Base-by-base conservation (phyloP, 495 filamentous ascomycete species). In the Corynascus novoguineensis region DNA sequence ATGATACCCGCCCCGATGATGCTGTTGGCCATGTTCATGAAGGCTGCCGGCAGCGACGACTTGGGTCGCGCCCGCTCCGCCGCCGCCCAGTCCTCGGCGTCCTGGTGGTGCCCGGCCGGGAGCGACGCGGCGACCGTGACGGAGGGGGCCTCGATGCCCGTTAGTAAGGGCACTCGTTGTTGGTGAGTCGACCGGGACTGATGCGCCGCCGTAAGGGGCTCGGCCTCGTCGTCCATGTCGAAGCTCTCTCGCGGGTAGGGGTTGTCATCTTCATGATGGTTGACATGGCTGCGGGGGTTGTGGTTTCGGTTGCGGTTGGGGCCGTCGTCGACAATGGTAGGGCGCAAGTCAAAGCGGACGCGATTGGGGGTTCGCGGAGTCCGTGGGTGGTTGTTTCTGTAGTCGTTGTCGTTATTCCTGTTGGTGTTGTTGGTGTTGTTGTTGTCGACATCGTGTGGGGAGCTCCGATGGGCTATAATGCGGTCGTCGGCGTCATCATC, bases 21-120 rank as follows among this genome's bases (percentile, higher is more conserved):
- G 60, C 86, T 90, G 69, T 98, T 98, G 42, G 92, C 91, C 93
- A 98, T 98, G 71, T 98, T 98, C 89, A 96, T 96, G 60, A 98
- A 97, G 9, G 80, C 80, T 19, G 69, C 69, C 4, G 71, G 57
- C 35, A 82, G 50, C 0, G 75, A 75, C 7, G 70, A 75, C 62
- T 78, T 79, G 22, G 80, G 80, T 9, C 80, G 69, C 10, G 58
- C 50, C 0, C 66, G 72, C 58, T 81, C 77, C 11, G 66, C 64
- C 53, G 73, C 71, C 6, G 71, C 71, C 73, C 74, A 74, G 9
- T 64, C 60, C 19, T 73, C 58, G 11, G 72, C 66, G 53, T 76
- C 73, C 34, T 70, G 67, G 34, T 60, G 60, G 28, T 25, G 6
- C 84, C 81, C 72, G 85, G 51, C 72, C 74, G 78, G 86, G 78